Evolutionary conservation across 2,329 filamentous ascomycete species (phyloP).

Genomic region (Knufia fluminis): DNA sequence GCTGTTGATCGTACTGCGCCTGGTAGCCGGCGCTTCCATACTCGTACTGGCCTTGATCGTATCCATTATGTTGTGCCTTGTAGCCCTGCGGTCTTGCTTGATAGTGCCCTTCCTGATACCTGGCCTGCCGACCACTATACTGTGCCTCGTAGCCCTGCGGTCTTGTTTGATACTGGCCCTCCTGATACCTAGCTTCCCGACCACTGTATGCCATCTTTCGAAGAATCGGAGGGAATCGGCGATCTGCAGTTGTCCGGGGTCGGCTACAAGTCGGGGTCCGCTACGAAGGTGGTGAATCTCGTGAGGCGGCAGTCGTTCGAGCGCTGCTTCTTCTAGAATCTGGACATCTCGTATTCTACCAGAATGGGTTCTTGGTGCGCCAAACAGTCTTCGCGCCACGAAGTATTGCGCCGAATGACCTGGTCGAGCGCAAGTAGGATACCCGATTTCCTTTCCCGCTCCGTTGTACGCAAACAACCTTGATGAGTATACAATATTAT

Average conservation of each 20-base stretch:
- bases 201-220: slow-evolving; percentile 4
- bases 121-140: background rate
- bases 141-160: no score
- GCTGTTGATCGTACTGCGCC: background rate
- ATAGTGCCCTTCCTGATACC: slow-evolving; percentile 4
- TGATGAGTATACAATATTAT: background rate
- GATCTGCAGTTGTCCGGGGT: no score
- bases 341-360: no score
- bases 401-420: background rate
- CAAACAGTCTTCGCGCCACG: no score
- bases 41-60: background rate
- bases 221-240: background rate
- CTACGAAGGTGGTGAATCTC: no score
- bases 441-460: background rate
- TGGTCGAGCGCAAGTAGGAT: background rate
- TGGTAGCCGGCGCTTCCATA: background rate
- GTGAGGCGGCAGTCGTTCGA: no score
- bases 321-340: no score
- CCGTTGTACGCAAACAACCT: background rate
- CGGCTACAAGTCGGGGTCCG: no score
- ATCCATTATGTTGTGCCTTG: background rate
- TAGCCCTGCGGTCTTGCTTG: background rate
- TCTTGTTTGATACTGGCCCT: background rate
- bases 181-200: background rate
- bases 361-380: no score